phyloP scores from a whole-genome alignment of 2,329 filamentous ascomycete species.

The Sporothrix sp. region DNA sequence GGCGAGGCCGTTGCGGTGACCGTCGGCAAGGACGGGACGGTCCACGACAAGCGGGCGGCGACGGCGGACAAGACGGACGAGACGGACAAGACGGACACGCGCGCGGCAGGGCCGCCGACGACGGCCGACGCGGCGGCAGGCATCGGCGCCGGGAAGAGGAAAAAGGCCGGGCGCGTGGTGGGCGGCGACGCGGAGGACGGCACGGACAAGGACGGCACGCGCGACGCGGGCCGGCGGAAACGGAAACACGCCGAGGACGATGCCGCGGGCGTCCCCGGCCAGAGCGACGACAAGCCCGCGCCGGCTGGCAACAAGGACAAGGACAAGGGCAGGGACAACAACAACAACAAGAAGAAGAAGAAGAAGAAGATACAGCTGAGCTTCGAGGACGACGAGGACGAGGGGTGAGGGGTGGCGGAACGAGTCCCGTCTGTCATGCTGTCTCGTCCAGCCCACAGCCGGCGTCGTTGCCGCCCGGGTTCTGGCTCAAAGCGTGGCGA shows the following conservation, averaged over 20 bases:
- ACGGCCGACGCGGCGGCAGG: slow-evolving; percentile 24
- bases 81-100: background rate
- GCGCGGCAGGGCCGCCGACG: background rate
- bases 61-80: slow-evolving; percentile 18
- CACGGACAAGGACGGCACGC: slow-evolving; percentile 21
- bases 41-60: too few relatives aligned
- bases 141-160: slow-evolving; percentile 42
- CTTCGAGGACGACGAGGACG: slow-evolving; percentile 52
- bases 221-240: slow-evolving; percentile 14
- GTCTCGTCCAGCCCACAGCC: too few relatives aligned
- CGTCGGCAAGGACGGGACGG: slow-evolving; percentile 36
- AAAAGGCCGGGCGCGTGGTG: slow-evolving; percentile 44
- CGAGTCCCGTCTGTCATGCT: too few relatives aligned
- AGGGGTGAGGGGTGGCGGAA: too few relatives aligned
- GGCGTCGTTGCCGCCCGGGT: too few relatives aligned
- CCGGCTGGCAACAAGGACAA: slow-evolving; percentile 11
- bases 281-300: too few relatives aligned
- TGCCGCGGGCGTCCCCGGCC: too few relatives aligned
- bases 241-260: background rate
- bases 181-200: slow-evolving; percentile 27
- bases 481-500: too few relatives aligned
- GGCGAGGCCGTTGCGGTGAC: slow-evolving; percentile 47
- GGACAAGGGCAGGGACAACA: slow-evolving; percentile 13
- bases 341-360: slow-evolving; percentile 47
- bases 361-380: slow-evolving; percentile 58